These are phyloP conservation scores for Claviceps sp. DNA, from an alignment of 2,329 filamentous ascomycete species.

Conservation along the genomic window DNA sequence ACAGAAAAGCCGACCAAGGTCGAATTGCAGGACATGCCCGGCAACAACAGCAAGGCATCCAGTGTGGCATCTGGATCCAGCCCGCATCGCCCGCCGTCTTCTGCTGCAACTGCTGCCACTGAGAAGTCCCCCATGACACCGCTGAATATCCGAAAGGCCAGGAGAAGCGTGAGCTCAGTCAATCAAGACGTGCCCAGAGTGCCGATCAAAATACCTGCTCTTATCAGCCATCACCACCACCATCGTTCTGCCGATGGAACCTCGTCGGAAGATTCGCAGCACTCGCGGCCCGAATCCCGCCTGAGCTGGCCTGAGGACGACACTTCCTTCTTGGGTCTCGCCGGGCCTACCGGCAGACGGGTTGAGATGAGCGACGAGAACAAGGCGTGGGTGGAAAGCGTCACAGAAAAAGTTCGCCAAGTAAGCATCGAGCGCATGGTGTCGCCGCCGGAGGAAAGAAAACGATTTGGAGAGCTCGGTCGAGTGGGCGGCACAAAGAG, in stretches of 20 bases:
- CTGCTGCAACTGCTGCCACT: conserved; percentile 18
- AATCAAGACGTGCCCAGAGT: conserved; percentile 18
- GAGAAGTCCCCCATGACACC: conserved; percentile 30
- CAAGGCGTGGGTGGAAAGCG: conserved; percentile 67
- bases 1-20: conserved; percentile 34
- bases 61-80: conserved; percentile 22
- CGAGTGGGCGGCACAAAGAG: conserved; percentile 62
- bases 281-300: conserved; percentile 39
- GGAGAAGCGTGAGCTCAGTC: conserved; percentile 28
- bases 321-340: conserved; percentile 49
- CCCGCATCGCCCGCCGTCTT: conserved; percentile 25
- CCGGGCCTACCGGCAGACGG: conserved; percentile 53
- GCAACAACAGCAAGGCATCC: conserved; percentile 15
- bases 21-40: conserved; percentile 41
- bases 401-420: conserved; percentile 65
- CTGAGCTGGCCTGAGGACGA: conserved; percentile 47
- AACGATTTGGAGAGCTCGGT: conserved; percentile 54
- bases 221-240: conserved; percentile 12
- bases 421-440: conserved; percentile 45
- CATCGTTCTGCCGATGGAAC: conserved; percentile 24
- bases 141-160: conserved; percentile 40
- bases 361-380: conserved; percentile 59
- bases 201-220: conserved; percentile 30
- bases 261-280: conserved; percentile 29
- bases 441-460: conserved; percentile 15